A percentile compares a stretch with the other conserved stretches of the same genome.
phyloP scores from a whole-genome alignment of 2,329 filamentous ascomycete species.

The Neurospora crassa region DNA sequence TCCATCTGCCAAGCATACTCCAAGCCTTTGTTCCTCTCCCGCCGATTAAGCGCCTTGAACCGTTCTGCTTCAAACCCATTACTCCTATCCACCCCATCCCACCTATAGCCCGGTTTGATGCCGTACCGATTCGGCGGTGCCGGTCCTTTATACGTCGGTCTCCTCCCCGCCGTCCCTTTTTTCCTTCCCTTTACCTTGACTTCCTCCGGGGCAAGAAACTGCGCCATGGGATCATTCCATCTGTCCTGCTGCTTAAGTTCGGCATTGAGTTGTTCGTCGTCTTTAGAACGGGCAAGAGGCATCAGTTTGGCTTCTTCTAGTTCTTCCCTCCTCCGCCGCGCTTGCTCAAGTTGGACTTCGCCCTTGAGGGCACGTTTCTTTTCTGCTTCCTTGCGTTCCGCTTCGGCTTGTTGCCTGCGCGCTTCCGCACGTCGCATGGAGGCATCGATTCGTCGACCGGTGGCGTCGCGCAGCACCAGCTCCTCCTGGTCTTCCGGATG shows the following conservation, averaged over 20 bases:
- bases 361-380: slow-evolving; percentile 67
- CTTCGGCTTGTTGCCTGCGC: slow-evolving; percentile 52
- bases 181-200: slow-evolving; percentile 18
- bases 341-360: slow-evolving; percentile 60
- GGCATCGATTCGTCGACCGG: slow-evolving; percentile 86
- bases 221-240: slow-evolving; percentile 92
- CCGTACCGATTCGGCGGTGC: slow-evolving; percentile 88
- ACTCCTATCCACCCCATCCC: slow-evolving; percentile 92
- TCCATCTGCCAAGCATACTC: slow-evolving; percentile 95
- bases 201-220: slow-evolving; percentile 49
- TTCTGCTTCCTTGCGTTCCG: slow-evolving; percentile 58
- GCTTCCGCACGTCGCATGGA: slow-evolving; percentile 84
- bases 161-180: slow-evolving; percentile 24
- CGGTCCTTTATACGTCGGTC: slow-evolving; percentile 67
- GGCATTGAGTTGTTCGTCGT: slow-evolving; percentile 78
- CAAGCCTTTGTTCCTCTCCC: slow-evolving; percentile 65
- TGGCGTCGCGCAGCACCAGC: slow-evolving; percentile 92
- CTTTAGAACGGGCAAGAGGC: slow-evolving; percentile 67
- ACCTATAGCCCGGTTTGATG: slow-evolving; percentile 83
- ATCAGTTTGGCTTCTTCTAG: slow-evolving; percentile 76
- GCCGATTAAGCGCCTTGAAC: slow-evolving; percentile 78
- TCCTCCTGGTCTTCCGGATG: slow-evolving; percentile 46
- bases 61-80: slow-evolving; percentile 92
- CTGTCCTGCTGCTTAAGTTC: slow-evolving; percentile 66
- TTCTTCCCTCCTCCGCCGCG: slow-evolving; percentile 16